Evolutionary conservation across 768 basidiomycete species (phyloP).

Genomic region (Suillus cothurnatus): DNA sequence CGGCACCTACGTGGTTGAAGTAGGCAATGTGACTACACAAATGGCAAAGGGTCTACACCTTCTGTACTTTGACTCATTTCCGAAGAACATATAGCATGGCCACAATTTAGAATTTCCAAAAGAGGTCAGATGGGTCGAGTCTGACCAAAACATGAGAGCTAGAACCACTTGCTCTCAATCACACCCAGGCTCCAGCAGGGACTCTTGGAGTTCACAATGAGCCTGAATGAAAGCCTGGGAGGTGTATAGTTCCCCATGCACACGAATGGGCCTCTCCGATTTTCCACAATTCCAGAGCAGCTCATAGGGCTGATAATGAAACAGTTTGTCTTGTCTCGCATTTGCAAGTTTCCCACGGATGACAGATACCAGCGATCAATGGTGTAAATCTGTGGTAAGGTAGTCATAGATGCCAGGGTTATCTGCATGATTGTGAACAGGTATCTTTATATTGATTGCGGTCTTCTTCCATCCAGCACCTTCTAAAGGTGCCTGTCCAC

Average conservation of each 20-base stretch:
- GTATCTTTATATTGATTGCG: conserved; percentile 9
- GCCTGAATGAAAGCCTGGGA: conserved; percentile 20
- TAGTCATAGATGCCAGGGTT: conserved; percentile 11
- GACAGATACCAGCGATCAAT: conserved; percentile 15
- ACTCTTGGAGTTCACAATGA: conserved; percentile 20
- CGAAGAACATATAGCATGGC: conserved; percentile 28
- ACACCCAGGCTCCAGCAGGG: conserved; percentile 17
- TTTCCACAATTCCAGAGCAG: conserved; percentile 12
- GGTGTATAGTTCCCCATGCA: conserved; percentile 25
- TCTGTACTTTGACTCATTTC: conserved; percentile 24
- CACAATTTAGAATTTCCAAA: conserved; percentile 33
- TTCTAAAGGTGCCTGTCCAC: not conserved
- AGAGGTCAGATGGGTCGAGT: conserved; percentile 32
- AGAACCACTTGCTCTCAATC: conserved; percentile 16
- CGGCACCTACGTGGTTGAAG: conserved; percentile 9
- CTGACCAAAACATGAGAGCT: conserved; percentile 34
- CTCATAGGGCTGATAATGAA: conserved; percentile 27
- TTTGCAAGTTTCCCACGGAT: conserved; percentile 18
- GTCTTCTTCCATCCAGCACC: conserved; percentile 21
- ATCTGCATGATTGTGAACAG: conserved; percentile 9
- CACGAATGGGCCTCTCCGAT: not conserved
- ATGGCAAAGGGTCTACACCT: conserved; percentile 18
- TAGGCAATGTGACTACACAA: conserved; percentile 15
- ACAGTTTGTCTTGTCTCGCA: conserved; percentile 6
- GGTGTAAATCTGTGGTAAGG: conserved; percentile 9